phyloP scores from a whole-genome alignment of 2,329 filamentous ascomycete species.

The Mycosphaerelloides madeirae region DNA sequence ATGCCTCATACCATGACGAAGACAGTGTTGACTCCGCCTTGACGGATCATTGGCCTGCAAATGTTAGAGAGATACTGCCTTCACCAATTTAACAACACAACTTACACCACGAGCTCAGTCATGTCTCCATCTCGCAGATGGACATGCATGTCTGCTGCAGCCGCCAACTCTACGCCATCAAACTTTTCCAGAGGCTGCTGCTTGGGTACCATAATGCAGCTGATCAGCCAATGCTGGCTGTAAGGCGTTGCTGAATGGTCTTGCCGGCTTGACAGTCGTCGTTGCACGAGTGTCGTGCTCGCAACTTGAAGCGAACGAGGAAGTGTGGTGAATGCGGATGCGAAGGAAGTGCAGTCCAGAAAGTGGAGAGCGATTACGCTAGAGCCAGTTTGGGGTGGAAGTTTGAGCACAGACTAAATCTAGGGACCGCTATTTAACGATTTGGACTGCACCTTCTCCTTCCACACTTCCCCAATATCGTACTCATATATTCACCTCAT shows the following conservation, averaged over 20 bases:
- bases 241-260: too few relatives aligned
- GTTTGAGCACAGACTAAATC: too few relatives aligned
- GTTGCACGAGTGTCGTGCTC: too few relatives aligned
- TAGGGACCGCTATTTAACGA: too few relatives aligned
- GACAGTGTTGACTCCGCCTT: constrained; percentile 50
- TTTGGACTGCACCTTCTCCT: constrained; percentile 1
- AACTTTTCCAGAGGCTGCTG: constrained; percentile 34
- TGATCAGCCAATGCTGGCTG: too few relatives aligned
- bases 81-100: not conserved
- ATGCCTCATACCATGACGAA: constrained; percentile 48
- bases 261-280: too few relatives aligned
- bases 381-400: too few relatives aligned
- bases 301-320: too few relatives aligned
- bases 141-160: constrained; percentile 49
- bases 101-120: constrained; percentile 44
- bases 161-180: constrained; percentile 43
- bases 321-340: too few relatives aligned
- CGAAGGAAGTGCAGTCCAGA: too few relatives aligned
- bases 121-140: constrained; percentile 51
- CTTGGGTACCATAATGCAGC: constrained; percentile 1
- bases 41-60: constrained; percentile 44
- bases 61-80: constrained; percentile 6
- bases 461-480: constrained; percentile 32
- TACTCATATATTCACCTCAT: constrained; percentile 43
- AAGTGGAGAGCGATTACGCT: too few relatives aligned